phyloP scores from a whole-genome alignment of 2,329 filamentous ascomycete species.

The Alternaria angustiovoidea region DNA sequence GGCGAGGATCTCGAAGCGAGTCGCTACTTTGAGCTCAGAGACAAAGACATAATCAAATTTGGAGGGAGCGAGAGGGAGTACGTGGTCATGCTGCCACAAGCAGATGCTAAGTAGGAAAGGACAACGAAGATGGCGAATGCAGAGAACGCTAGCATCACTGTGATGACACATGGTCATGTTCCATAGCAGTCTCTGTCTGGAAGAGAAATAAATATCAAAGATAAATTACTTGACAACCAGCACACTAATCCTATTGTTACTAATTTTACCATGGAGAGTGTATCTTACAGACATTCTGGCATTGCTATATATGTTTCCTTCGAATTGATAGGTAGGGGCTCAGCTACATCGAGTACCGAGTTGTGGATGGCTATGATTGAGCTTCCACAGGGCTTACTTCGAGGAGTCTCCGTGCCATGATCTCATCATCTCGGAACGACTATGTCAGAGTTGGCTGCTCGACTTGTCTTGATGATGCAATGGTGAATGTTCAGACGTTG shows the following conservation, averaged over 20 bases:
- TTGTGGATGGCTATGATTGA: background rate
- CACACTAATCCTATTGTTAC: background rate
- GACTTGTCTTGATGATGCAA: slow-evolving; percentile 1
- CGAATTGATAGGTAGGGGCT: background rate
- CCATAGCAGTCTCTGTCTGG: background rate
- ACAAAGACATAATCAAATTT: slow-evolving; percentile 89
- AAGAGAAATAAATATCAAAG: background rate
- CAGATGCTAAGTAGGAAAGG: slow-evolving; percentile 21
- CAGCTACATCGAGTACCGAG: background rate
- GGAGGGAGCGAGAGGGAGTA: slow-evolving; percentile 91
- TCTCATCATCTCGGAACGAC: background rate
- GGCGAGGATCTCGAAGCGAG: slow-evolving; percentile 75
- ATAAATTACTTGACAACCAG: background rate
- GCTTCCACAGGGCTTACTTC: background rate
- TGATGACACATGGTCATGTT: background rate
- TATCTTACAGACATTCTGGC: too few relatives aligned
- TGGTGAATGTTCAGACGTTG: background rate
- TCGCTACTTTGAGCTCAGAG: slow-evolving; percentile 83
- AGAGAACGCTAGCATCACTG: background rate
- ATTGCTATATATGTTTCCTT: background rate
- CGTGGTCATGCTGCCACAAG: slow-evolving; percentile 80
- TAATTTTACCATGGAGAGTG: too few relatives aligned
- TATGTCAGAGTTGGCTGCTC: background rate
- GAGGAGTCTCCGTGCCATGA: background rate
- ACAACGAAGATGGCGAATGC: background rate